Conservation (phyloP, 768 basidiomycete species). For the Pleurotus tuber-regium region DNA sequence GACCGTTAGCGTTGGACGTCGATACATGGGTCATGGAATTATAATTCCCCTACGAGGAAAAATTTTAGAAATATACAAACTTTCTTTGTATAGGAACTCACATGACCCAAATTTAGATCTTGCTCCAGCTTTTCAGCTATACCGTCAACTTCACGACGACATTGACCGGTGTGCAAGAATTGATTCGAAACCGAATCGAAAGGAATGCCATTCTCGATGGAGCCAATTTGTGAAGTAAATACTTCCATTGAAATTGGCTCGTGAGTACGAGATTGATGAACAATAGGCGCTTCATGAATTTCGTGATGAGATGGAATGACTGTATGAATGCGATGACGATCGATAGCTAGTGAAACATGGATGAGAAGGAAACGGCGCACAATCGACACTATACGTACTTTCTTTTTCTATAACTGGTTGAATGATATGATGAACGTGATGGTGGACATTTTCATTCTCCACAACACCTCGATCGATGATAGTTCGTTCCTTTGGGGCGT, state of each 20-base stretch:
- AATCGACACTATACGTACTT: slow-evolving; percentile 25
- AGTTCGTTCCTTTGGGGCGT: slow-evolving; percentile 24
- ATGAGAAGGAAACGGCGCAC: neutral
- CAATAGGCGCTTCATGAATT: slow-evolving; percentile 34
- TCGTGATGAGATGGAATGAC: slow-evolving; percentile 34
- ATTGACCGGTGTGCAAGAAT: no score
- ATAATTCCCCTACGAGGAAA: no score
- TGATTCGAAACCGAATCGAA: no score
- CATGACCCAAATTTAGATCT: no score
- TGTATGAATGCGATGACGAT: slow-evolving; percentile 27
- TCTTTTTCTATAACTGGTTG: slow-evolving; percentile 39
- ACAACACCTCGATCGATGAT: slow-evolving; percentile 31
- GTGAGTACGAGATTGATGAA: slow-evolving; percentile 33
- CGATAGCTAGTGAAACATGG: slow-evolving; percentile 22
- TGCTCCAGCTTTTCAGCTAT: no score
- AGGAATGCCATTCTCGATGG: no score
- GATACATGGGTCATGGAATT: no score
- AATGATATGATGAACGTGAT: slow-evolving; percentile 37
- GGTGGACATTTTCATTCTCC: slow-evolving; percentile 29
- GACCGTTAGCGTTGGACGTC: no score
- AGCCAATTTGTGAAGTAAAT: no score
- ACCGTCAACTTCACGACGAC: no score
- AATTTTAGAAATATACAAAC: no score
- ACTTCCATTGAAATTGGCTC: slow-evolving; percentile 29
- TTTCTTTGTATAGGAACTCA: no score